A percentile compares a stretch with the other conserved stretches of the same genome.
These are phyloP conservation scores for Triticum timopheevii DNA, from an alignment of 176 grass and related monocot species.

Conservation along the genomic window DNA sequence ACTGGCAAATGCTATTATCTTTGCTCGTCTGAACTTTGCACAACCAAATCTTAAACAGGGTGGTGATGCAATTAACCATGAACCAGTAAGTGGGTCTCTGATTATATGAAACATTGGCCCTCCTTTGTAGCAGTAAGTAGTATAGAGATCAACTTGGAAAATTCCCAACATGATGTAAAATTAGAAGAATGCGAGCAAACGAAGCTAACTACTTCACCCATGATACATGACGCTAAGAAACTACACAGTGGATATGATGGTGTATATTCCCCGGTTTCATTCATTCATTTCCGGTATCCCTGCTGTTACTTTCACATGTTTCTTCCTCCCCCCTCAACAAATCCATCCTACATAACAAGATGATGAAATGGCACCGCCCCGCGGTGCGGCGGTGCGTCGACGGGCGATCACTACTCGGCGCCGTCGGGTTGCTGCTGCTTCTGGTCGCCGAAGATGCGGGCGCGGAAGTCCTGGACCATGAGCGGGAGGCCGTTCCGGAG, in stretches of 20 bases:
- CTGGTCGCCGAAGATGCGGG: conserved; percentile 75
- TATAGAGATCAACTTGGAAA: background rate
- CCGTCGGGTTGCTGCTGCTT: background rate
- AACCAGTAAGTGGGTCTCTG: too few relatives aligned
- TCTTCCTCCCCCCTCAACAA: background rate
- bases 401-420: background rate
- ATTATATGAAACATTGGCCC: too few relatives aligned
- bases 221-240: background rate
- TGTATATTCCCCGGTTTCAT: background rate
- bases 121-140: background rate
- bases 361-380: too few relatives aligned
- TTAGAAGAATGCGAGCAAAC: background rate
- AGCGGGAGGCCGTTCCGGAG: conserved; percentile 64
- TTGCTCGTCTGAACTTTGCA: too few relatives aligned
- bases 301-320: background rate
- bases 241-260: background rate
- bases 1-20: too few relatives aligned
- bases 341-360: background rate
- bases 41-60: background rate
- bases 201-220: background rate
- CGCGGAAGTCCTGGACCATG: conserved; percentile 81
- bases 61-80: too few relatives aligned
- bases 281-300: background rate
- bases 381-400: too few relatives aligned
- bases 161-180: background rate